Evolutionary conservation across 306 rosid genomes (phyloP).

Genomic region (Cajanus cajan): DNA sequence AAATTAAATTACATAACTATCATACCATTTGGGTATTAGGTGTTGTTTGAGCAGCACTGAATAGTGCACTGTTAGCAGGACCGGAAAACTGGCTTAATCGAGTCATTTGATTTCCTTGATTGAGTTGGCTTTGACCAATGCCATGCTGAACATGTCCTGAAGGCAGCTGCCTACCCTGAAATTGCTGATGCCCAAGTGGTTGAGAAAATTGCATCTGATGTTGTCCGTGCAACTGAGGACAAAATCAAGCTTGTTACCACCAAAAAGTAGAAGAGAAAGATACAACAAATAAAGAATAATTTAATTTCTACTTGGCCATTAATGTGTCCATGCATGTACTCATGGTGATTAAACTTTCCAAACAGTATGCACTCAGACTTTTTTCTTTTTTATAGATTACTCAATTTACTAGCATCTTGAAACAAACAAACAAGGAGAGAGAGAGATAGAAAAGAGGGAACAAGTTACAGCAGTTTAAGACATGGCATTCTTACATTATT

Average conservation of each 20-base stretch:
- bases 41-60: slow-evolving; percentile 86
- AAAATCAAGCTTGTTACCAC: slow-evolving; percentile 31
- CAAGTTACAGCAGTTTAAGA: neutral
- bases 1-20: slow-evolving; percentile 20
- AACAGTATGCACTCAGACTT: neutral
- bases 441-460: neutral
- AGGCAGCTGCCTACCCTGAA: slow-evolving; percentile 86
- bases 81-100: slow-evolving; percentile 81
- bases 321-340: slow-evolving; percentile 1
- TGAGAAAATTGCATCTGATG: slow-evolving; percentile 93
- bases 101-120: slow-evolving; percentile 89
- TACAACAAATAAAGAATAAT: slow-evolving; percentile 16
- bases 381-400: neutral
- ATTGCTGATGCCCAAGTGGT: slow-evolving; percentile 82
- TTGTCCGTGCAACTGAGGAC: slow-evolving; percentile 74
- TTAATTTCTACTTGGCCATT: neutral
- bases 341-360: slow-evolving; percentile 9
- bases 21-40: slow-evolving; percentile 85
- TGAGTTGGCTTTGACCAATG: slow-evolving; percentile 86
- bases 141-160: slow-evolving; percentile 86
- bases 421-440: neutral
- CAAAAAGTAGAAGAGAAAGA: slow-evolving; percentile 16
- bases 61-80: slow-evolving; percentile 77
- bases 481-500: no score
- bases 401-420: slow-evolving; percentile 12